Conservation (phyloP, 1,139 yeast genomes). For the Kluyveromyces sp. region DNA sequence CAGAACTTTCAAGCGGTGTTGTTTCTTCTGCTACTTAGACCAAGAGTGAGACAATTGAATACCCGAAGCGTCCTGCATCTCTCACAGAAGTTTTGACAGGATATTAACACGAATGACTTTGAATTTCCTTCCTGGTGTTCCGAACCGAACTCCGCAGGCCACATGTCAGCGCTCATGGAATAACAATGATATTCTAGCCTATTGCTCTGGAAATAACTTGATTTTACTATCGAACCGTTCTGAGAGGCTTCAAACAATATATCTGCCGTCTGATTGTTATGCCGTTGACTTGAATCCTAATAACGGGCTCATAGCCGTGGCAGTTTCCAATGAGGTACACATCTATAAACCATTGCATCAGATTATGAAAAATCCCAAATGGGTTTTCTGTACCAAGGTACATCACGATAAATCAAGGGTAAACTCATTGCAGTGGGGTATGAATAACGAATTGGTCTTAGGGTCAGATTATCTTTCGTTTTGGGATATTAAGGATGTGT, state of each 20-base stretch:
- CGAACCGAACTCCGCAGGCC: constrained; percentile 50
- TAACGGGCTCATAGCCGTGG: constrained; percentile 47
- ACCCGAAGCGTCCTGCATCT: no score
- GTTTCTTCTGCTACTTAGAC: no score
- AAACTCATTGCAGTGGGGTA: constrained; percentile 63
- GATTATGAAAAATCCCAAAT: constrained; percentile 37
- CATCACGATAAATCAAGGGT: constrained; percentile 37
- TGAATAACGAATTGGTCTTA: constrained; percentile 49
- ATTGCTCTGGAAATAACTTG: constrained; percentile 84
- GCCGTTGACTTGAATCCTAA: constrained; percentile 56
- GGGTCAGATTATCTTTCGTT: constrained; percentile 54
- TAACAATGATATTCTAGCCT: constrained; percentile 55
- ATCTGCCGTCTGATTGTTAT: constrained; percentile 57
- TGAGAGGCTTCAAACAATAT: constrained; percentile 65
- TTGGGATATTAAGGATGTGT: constrained; percentile 46
- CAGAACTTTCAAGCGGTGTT: no score
- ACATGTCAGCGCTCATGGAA: constrained; percentile 66
- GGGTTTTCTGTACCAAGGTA: constrained; percentile 40
- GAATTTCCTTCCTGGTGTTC: constrained; percentile 80
- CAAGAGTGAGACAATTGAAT: no score
- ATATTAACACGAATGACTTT: no score
- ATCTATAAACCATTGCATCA: constrained; percentile 38
- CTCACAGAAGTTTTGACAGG: no score
- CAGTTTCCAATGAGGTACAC: constrained; percentile 31
- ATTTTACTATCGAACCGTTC: constrained; percentile 51